Evolutionary conservation across 768 basidiomycete species (phyloP), one percentile per base, ranked within the genome.

Genomic region (Dacryopinax spathularia): DNA sequence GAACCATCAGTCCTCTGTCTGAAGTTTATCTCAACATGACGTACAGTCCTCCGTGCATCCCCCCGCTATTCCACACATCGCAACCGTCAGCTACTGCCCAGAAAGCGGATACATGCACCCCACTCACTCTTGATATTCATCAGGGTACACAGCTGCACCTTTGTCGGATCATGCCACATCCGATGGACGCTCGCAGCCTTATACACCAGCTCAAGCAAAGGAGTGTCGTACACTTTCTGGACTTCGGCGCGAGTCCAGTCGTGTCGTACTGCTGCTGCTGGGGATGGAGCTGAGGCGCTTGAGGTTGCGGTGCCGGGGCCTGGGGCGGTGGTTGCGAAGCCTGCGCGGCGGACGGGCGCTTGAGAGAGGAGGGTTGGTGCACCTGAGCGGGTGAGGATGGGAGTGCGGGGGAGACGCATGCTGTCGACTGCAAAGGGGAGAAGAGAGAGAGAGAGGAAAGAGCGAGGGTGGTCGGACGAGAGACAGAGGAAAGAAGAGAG

Each of bases 111-210:
- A 33, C 59, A 65, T n/a, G 34, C 64, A 80, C n/a, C n/a, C n/a
- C n/a, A n/a, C 87, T 68, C 74, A 90, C 92, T 92, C 76, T 98
- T 98, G 75, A 98, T 98, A 73, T 98, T 98, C 88, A 98, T 92
- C 33, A 98, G 80, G 2, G 95, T 98, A 70, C 94, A 97, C 33
- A 98, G 81, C 75, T 98, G 95, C 33, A 98, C 84, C 78, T 96
- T 91, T 69, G 75, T 80, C 33, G 93, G 86, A 75, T 94, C 88
- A 68, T 96, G 91, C 73, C 88, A 79, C 70, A 86, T 81, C 67
- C 94, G 80, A 74, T 98, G 95, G 12, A 94, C 81, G 1, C 82
- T 74, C 15, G 75, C 89, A 34, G 95, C 87, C 60, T 84, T 83
- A 74, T 88, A 97, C 65, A 95, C 85, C 62, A 95, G 85, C 44